Percentiles rank a stretch among this genome's conserved stretches.
Conservation (phyloP, 2,329 filamentous ascomycete genomes). For the Dothideomycetes sp. region DNA sequence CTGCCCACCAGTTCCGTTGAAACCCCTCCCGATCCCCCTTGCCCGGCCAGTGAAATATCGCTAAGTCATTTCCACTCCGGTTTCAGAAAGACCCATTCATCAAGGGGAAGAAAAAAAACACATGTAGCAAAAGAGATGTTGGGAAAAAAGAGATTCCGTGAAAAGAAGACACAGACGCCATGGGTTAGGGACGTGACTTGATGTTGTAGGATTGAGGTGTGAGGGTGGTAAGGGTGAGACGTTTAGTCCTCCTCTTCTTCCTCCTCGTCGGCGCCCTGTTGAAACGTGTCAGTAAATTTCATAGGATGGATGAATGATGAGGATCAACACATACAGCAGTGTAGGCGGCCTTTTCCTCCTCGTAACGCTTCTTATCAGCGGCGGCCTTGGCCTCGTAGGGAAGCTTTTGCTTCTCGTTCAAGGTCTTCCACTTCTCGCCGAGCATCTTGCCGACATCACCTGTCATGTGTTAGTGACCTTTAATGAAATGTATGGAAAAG, state of each 20-base stretch:
- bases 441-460: constrained; percentile 96
- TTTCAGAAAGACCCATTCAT: neutral
- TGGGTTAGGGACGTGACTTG: constrained; percentile 9
- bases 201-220: constrained; percentile 6
- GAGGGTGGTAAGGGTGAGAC: neutral
- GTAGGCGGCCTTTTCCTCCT: constrained; percentile 94
- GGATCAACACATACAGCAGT: constrained; percentile 54
- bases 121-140: constrained; percentile 1
- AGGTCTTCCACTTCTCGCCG: constrained; percentile 96
- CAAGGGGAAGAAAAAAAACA: constrained; percentile 8
- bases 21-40: too few species aligned
- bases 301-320: neutral
- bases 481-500: neutral
- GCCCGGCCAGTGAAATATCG: too few species aligned
- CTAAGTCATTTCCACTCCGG: too few species aligned
- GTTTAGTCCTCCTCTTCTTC: constrained; percentile 30
- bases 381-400: constrained; percentile 97
- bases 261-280: constrained; percentile 26
- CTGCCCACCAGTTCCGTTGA: too few species aligned
- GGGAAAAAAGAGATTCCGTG: constrained; percentile 10
- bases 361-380: constrained; percentile 97
- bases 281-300: constrained; percentile 3
- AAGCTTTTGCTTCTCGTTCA: constrained; percentile 82
- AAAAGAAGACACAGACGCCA: constrained; percentile 13
- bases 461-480: constrained; percentile 27